Evolutionary conservation across 257 asterid genomes (phyloP), one percentile per base, ranked within the genome.

Genomic region (Agastache rugosa): DNA sequence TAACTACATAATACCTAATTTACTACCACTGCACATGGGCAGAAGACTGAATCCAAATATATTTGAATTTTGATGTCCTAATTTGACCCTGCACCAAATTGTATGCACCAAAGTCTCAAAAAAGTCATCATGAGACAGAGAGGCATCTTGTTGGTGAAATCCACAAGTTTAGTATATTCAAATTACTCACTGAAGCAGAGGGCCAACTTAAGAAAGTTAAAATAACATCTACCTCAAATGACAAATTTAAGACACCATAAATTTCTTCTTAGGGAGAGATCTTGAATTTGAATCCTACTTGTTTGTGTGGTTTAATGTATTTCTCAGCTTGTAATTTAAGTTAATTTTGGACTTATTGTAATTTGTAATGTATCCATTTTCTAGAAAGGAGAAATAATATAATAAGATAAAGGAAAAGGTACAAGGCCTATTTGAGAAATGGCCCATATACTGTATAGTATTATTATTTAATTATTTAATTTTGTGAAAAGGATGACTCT

Each of bases 11-110:
- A n/a, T n/a, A 76, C 79, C 81, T 73, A 63, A 73, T 73, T 79
- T 77, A 68, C 67, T 25, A 42, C 59, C 19, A 11, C 3, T 48
- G 70, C 84, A 80, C 84, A 80, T 80, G 81, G 79, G 41, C 50
- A 51, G 58, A 75, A 75, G 67, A 65, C 74, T 51, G 2, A 44
- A 67, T 9, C 64, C 64, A 35, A 34, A 55, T 63, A 44, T n/a
- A n/a, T n/a, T n/a, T n/a, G n/a, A n/a, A 0, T 10, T 15, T 14
- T 23, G 39, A 68, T 68, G 54, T 39, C 37, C 11, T 47, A 19
- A 31, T 69, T 65, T 73, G 79, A 75, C 77, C 25, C 74, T 63
- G 72, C 78, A 81, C 82, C 85, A 67, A 77, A 68, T 63, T 73
- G 71, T 76, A 23, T 45, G 76, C 73, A 41, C 50, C 37, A 27